Evolutionary conservation across 495 filamentous ascomycete genomes (phyloP).

Genomic region (Annulohypoxylon stygium): DNA sequence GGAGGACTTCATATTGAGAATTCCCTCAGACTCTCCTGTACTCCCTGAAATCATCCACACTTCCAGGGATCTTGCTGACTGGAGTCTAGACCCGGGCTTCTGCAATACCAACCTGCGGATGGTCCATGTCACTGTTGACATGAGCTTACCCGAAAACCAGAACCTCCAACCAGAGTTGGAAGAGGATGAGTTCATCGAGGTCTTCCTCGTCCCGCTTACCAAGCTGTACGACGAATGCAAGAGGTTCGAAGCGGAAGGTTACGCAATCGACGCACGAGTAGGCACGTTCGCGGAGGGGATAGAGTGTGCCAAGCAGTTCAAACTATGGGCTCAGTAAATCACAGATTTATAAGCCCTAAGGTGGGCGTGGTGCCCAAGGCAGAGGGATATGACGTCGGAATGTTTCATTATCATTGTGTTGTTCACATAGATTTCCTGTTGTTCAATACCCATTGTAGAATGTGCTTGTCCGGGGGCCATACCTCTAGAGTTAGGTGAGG

Average conservation of each 20-base stretch:
- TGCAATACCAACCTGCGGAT: constrained; percentile 90
- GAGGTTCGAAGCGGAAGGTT: constrained; percentile 77
- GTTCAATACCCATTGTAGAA: constrained; percentile 29
- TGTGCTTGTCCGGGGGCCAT: background rate
- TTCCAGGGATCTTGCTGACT: constrained; percentile 10
- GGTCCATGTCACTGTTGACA: constrained; percentile 84
- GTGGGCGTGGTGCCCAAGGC: background rate
- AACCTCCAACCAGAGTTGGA: constrained; percentile 80
- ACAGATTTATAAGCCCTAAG: constrained; percentile 1
- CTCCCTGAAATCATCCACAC: background rate
- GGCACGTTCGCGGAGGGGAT: constrained; percentile 89
- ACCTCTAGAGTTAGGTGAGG: background rate
- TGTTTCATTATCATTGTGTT: constrained; percentile 21
- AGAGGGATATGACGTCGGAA: background rate
- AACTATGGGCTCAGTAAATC: constrained; percentile 47
- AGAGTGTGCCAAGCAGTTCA: constrained; percentile 74
- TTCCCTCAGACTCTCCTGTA: background rate
- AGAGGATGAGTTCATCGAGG: constrained; percentile 92
- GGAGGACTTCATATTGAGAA: background rate
- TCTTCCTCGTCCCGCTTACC: constrained; percentile 77
- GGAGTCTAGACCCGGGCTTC: constrained; percentile 72
- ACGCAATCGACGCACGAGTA: constrained; percentile 87
- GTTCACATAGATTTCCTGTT: constrained; percentile 27
- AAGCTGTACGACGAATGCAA: constrained; percentile 76
- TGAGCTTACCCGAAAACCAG: constrained; percentile 75